Conservation (phyloP, 2,329 filamentous ascomycete genomes). For the Calonectria hawksworthii region DNA sequence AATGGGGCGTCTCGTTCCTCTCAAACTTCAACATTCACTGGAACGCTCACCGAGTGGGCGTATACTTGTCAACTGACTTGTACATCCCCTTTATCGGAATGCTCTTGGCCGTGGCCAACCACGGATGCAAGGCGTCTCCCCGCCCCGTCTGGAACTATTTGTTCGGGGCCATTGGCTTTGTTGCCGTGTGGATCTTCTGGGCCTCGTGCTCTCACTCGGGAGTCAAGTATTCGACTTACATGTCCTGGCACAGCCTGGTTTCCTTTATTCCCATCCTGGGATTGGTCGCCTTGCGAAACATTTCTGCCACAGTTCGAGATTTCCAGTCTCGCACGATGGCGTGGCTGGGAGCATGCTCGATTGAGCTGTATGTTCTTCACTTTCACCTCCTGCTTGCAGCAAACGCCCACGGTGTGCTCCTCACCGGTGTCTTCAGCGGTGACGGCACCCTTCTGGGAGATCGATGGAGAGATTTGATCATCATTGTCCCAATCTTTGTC, state of each 20-base stretch:
- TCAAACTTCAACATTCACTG: conserved; percentile 62
- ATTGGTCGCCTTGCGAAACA: conserved; percentile 67
- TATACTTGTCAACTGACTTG: conserved; percentile 65
- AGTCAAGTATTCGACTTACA: conserved; percentile 52
- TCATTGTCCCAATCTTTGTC: conserved; percentile 41
- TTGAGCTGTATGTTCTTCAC: conserved; percentile 72
- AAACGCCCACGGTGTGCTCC: conserved; percentile 64
- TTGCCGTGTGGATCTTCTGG: conserved; percentile 3
- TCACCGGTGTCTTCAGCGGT: conserved; percentile 39
- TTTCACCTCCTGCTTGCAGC: conserved; percentile 73
- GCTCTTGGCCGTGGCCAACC: conserved; percentile 52
- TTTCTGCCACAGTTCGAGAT: conserved; percentile 34
- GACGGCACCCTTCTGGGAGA: conserved; percentile 37
- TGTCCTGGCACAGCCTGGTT: conserved; percentile 66
- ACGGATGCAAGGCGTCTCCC: conserved; percentile 37
- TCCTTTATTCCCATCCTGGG: conserved; percentile 68
- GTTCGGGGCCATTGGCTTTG: conserved; percentile 51
- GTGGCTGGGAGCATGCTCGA: conserved; percentile 67
- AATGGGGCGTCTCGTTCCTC: conserved; percentile 49
- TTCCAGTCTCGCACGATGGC: conserved; percentile 58
- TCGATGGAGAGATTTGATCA: conserved; percentile 42
- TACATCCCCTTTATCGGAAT: conserved; percentile 73
- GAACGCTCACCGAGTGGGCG: conserved; percentile 63
- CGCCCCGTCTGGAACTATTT: conserved; percentile 38
- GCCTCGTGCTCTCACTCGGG: conserved; percentile 4